Percentiles rank a stretch among this genome's conserved stretches.
These are phyloP conservation scores for Coniosporium apollinis DNA, from an alignment of 495 filamentous ascomycete genomes.

Conservation along the genomic window DNA sequence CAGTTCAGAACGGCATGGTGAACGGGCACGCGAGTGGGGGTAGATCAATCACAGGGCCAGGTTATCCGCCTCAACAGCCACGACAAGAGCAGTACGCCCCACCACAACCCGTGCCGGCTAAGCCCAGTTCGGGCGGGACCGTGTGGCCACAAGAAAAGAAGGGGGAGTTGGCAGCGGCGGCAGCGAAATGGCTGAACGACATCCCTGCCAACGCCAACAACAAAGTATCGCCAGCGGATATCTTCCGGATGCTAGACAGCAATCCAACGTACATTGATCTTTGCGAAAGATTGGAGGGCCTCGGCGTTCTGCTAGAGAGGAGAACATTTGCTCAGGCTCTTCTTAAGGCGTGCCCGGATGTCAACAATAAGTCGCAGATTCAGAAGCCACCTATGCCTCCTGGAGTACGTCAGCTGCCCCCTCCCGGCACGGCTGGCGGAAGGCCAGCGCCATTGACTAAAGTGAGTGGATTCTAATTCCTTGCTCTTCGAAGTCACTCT, in stretches of 20 bases:
- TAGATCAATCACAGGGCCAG: too few relatives aligned
- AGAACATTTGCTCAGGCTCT: constrained; percentile 29
- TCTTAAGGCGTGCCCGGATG: constrained; percentile 28
- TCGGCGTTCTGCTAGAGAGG: constrained; percentile 28
- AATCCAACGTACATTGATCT: constrained; percentile 35
- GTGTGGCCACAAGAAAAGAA: constrained; percentile 25
- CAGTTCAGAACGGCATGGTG: too few relatives aligned
- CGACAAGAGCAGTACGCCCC: not conserved
- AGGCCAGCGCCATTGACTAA: not conserved
- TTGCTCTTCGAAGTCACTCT: too few relatives aligned
- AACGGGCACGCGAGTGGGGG: too few relatives aligned
- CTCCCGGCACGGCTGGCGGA: too few relatives aligned
- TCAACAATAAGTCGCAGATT: constrained; percentile 12
- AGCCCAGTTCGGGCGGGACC: constrained; percentile 7
- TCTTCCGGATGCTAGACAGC: constrained; percentile 25
- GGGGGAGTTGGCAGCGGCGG: constrained; percentile 14
- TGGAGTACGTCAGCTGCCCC: not conserved
- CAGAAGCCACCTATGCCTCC: constrained; percentile 1
- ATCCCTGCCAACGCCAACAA: constrained; percentile 15
- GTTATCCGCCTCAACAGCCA: too few relatives aligned
- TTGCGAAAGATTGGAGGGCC: constrained; percentile 31
- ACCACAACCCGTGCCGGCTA: not conserved
- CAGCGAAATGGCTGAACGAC: constrained; percentile 15
- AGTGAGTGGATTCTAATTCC: not conserved
- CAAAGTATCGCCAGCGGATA: constrained; percentile 12